Conservation (phyloP, 768 basidiomycete species). For the Amyloporia xantha region DNA sequence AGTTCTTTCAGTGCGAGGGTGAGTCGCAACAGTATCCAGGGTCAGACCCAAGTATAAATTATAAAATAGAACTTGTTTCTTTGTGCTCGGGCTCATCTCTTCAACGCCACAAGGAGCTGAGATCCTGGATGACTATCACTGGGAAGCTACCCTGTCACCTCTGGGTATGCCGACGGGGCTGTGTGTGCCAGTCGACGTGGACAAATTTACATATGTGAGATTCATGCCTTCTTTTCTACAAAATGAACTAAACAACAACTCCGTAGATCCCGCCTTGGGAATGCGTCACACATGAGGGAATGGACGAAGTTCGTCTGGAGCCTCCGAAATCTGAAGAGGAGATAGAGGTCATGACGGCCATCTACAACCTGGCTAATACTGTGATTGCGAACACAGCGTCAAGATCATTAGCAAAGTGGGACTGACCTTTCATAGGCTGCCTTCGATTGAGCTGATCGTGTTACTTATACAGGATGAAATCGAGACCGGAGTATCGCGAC, state of each 20-base stretch:
- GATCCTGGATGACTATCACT: slow-evolving; percentile 85
- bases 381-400: slow-evolving; percentile 95
- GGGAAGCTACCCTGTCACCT: slow-evolving; percentile 88
- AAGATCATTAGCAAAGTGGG: slow-evolving; percentile 76
- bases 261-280: slow-evolving; percentile 77
- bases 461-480: slow-evolving; percentile 54
- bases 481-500: slow-evolving; percentile 62
- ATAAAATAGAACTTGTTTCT: slow-evolving; percentile 83
- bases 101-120: slow-evolving; percentile 90
- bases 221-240: neutral
- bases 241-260: neutral
- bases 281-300: slow-evolving; percentile 24
- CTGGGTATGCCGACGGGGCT: slow-evolving; percentile 84
- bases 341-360: slow-evolving; percentile 78
- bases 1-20: slow-evolving; percentile 93
- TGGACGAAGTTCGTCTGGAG: slow-evolving; percentile 41
- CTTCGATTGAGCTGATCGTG: slow-evolving; percentile 2
- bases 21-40: no score
- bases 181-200: slow-evolving; percentile 82
- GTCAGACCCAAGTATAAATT: no score
- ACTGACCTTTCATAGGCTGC: slow-evolving; percentile 5
- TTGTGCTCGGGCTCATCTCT: slow-evolving; percentile 88
- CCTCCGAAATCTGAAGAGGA: slow-evolving; percentile 67
- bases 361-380: slow-evolving; percentile 91
- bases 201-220: slow-evolving; percentile 72